A percentile compares a stretch with the other conserved stretches of the same genome.
phyloP scores from a whole-genome alignment of 176 grass and related monocot species.

The Aegilops bicornis region DNA sequence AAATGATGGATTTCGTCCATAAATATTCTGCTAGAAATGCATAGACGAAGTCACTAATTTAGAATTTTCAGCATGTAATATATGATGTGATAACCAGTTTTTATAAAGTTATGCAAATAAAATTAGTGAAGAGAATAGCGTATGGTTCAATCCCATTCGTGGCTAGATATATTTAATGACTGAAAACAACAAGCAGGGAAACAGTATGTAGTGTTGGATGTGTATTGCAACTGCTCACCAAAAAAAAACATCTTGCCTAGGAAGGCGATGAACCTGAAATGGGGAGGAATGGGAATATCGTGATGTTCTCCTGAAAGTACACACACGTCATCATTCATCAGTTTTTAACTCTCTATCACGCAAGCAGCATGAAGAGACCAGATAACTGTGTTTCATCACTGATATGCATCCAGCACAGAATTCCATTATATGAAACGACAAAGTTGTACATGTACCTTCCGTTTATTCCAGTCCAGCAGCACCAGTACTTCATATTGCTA shows the following conservation, averaged over 20 bases:
- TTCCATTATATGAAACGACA: slow-evolving; percentile 4
- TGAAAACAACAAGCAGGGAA: background rate
- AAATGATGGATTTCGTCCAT: no score
- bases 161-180: background rate
- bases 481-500: slow-evolving; percentile 58
- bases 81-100: background rate
- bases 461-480: slow-evolving; percentile 84
- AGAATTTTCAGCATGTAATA: background rate
- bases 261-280: slow-evolving; percentile 85
- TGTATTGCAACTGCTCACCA: slow-evolving; percentile 60
- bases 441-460: slow-evolving; percentile 47
- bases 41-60: background rate
- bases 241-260: slow-evolving; percentile 77
- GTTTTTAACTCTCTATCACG: slow-evolving; percentile 3
- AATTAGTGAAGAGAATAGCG: background rate
- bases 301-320: slow-evolving; percentile 67
- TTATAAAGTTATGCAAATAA: background rate
- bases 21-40: no score
- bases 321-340: slow-evolving; percentile 33
- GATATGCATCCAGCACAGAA: background rate
- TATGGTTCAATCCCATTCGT: background rate
- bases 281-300: slow-evolving; percentile 86
- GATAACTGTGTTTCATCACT: background rate
- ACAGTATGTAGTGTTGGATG: background rate
- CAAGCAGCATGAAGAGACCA: background rate